These are phyloP conservation scores for Myrica gale DNA, from an alignment of 306 rosid species.

Conservation along the genomic window DNA sequence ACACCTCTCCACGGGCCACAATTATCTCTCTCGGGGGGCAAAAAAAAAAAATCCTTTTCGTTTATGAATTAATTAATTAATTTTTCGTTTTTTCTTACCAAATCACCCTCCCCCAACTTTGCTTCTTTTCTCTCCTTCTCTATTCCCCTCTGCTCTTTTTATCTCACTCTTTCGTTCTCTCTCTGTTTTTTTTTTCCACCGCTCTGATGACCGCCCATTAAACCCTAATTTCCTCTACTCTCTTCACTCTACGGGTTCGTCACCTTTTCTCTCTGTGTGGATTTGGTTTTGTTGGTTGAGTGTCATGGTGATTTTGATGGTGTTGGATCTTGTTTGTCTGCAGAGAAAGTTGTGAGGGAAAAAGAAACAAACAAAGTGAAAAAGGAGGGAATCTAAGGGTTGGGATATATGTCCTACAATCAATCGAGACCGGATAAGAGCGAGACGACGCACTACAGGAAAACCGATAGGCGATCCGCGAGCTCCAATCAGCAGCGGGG, in stretches of 20 bases:
- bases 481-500: constrained; percentile 80
- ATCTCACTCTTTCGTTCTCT: background rate
- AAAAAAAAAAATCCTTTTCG: background rate
- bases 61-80: background rate
- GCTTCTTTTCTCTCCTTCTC: background rate
- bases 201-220: constrained; percentile 41
- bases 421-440: constrained; percentile 89
- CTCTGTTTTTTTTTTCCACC: constrained; percentile 5
- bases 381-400: constrained; percentile 45
- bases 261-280: constrained; percentile 5
- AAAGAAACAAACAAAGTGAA: background rate
- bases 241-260: constrained; percentile 51
- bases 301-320: background rate
- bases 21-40: background rate
- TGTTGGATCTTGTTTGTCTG: constrained; percentile 34
- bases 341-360: constrained; percentile 34
- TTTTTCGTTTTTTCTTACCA: constrained; percentile 5
- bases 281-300: constrained; percentile 9
- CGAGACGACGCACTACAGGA: constrained; percentile 59
- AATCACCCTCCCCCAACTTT: constrained; percentile 15
- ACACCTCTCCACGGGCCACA: background rate
- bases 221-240: constrained; percentile 57
- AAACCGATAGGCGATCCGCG: constrained; percentile 57
- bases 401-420: constrained; percentile 95
- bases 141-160: background rate